Evolutionary conservation across 768 basidiomycete species (phyloP), one percentile per base, ranked within the genome.

Genomic region (Harrya chromipes): DNA sequence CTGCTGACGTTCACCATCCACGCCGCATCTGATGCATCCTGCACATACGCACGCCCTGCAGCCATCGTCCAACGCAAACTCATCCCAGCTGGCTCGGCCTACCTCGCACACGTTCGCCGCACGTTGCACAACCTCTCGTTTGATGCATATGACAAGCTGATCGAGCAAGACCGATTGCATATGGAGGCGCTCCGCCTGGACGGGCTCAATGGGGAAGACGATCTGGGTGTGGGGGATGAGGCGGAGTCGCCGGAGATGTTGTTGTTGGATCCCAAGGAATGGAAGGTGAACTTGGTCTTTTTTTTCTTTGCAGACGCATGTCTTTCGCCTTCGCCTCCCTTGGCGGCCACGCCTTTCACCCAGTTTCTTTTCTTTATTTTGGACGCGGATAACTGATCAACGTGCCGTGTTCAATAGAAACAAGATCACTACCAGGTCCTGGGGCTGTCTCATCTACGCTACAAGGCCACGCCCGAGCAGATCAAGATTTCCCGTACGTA

Each of bases 361-460:
- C 6, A 23, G 74, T 26, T 21, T 48, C 14, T 38, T 26, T n/a
- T 19, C 39, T 10, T 12, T 11, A 2, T 16, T 29, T 29, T 41
- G 4, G 47, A 4, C 23, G 21, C 12, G 23, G 35, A 46, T 49
- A 6, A 31, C 49, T 61, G 39, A 29, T 3, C 1, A 6, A 64
- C 39, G 1, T 1, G 37, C 31, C 23, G 47, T 33, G 17, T 51
- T 8, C 42, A 19, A n/a, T 59, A 94, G 89, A 94, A 95, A 83
- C 97, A 98, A 81, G 95, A 99, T 67, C 90, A 97, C 66, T 99
- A 99, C 64, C 90, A 90, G 48, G 92, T 99, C 35, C 85, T 99
- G 46, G 97, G 97, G 57, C 81, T 99, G 9, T 94, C 93, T 34
- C 85, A 87, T 63, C 77, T 97, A 50, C 81, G 97, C 52, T 90